Percentiles rank a stretch among this genome's conserved stretches.
phyloP scores from a whole-genome alignment of 257 asterid genomes.

The Lycium ferocissimum region DNA sequence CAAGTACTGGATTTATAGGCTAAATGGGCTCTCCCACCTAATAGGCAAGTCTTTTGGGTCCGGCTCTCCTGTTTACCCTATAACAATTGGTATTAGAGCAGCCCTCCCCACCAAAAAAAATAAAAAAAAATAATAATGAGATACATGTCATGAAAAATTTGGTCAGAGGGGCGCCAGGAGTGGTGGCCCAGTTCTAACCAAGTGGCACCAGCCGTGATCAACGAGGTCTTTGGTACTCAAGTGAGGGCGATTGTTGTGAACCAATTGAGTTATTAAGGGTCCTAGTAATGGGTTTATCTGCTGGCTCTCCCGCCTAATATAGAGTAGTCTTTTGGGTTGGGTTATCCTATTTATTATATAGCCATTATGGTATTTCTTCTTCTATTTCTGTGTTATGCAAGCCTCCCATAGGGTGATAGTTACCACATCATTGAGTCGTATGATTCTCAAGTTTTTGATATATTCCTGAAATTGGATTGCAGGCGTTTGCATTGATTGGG shows the following conservation, averaged over 20 bases:
- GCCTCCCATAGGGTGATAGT: not conserved
- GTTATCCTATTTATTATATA: not conserved
- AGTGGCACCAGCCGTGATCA: not conserved
- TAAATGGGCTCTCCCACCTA: not conserved
- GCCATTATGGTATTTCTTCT: not conserved
- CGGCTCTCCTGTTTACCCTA: not conserved
- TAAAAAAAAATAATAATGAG: not conserved
- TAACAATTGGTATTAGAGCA: not conserved
- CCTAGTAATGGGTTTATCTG: slow-evolving; percentile 13
- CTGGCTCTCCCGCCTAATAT: slow-evolving; percentile 7
- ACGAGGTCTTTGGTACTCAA: not conserved
- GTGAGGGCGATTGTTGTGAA: not conserved
- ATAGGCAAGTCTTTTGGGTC: slow-evolving; percentile 16
- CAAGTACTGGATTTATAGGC: not conserved
- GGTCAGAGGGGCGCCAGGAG: not conserved
- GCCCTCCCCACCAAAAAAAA: not conserved
- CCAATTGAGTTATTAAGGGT: not conserved
- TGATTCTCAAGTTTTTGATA: slow-evolving; percentile 15
- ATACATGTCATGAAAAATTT: not conserved
- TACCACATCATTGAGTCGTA: slow-evolving; percentile 13
- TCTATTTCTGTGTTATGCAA: not conserved
- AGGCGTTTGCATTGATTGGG: slow-evolving; percentile 83
- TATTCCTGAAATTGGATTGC: slow-evolving; percentile 32
- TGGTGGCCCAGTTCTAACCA: not conserved
- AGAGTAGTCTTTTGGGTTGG: not conserved